Evolutionary conservation across 345 rosid genomes (phyloP).

Genomic region (Cardamine resedifolia): DNA sequence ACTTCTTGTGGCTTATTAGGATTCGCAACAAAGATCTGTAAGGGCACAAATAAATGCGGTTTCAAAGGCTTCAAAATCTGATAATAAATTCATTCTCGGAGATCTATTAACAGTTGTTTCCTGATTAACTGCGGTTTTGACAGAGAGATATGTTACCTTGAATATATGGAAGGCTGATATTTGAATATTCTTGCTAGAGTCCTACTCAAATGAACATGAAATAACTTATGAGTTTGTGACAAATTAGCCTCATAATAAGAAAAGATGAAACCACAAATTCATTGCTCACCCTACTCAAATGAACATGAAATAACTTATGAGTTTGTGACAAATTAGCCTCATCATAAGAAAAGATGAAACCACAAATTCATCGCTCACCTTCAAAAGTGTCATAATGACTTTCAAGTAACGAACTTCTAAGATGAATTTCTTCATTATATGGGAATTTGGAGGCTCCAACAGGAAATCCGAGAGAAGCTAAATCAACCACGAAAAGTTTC

Average conservation of each 20-base stretch:
- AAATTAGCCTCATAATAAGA: neutral
- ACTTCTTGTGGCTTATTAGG: slow-evolving; percentile 92
- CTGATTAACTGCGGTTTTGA: neutral
- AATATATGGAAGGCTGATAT: slow-evolving; percentile 93
- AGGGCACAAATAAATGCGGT: neutral
- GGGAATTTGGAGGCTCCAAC: slow-evolving; percentile 82
- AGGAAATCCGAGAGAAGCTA: slow-evolving; percentile 95
- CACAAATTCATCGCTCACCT: slow-evolving; percentile 47
- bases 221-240: slow-evolving; percentile 15
- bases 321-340: neutral
- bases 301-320: slow-evolving; percentile 15
- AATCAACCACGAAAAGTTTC: slow-evolving; percentile 32
- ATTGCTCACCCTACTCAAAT: slow-evolving; percentile 69
- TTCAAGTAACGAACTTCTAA: slow-evolving; percentile 85
- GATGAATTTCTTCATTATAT: slow-evolving; percentile 89
- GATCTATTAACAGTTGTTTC: slow-evolving; percentile 9
- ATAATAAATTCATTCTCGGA: slow-evolving; percentile 7
- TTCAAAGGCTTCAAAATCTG: neutral
- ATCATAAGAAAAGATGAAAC: slow-evolving; percentile 2
- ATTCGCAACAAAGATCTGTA: slow-evolving; percentile 93
- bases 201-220: slow-evolving; percentile 50
- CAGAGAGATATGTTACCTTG: slow-evolving; percentile 52
- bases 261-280: no score
- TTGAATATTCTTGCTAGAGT: slow-evolving; percentile 91
- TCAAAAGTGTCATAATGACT: slow-evolving; percentile 88